Evolutionary conservation across 2,329 filamentous ascomycete genomes (phyloP), one percentile per base, ranked within the genome.

Genomic region (Tolypocladium tropicale): DNA sequence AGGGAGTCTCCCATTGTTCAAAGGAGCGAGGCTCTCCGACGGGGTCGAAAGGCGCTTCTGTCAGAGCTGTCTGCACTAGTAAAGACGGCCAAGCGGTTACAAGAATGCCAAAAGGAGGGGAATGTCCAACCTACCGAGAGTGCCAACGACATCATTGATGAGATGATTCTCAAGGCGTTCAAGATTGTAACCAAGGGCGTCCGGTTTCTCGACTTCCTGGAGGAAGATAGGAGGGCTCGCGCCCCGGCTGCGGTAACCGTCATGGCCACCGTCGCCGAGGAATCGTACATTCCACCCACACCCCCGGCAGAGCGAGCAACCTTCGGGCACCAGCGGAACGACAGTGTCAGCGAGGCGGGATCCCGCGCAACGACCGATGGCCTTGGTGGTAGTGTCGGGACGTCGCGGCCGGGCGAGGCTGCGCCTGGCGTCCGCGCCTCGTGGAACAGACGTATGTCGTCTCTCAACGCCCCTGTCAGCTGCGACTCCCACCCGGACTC

Each of bases 91-190:
- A 96, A 96, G 72, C 81, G 83, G 52, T 76, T 99, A 60, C 90
- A 93, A 70, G 90, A 92, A 64, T 78, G 83, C 60, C 84, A 89
- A 57, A 78, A 75, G 57, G 76, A 75, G 57, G 76, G 77, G 4
- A 61, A 71, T 46, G 61, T 73, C 0, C 70, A 74, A 16, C 74
- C 78, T 0, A 68, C 73, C 0, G 80, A 86, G 33, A 78, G 83
- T 50, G 77, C 88, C 14, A 90, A 90, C 64, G 83, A 88, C 63
- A 82, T 93, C 56, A 82, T 96, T 56, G 93, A 97, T 66, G 89
- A 96, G 68, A 90, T 97, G 82, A 88, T 97, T 28, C 75, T 95
- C 54, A 94, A 92, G 70, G 92, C 92, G 0, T 97, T 96, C 76
- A 91, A 89, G 67, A 91, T 97, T 54, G 89, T 96, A n/a, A 93